phyloP scores from a whole-genome alignment of 495 filamentous ascomycete genomes.

The Thozetella sp. region DNA sequence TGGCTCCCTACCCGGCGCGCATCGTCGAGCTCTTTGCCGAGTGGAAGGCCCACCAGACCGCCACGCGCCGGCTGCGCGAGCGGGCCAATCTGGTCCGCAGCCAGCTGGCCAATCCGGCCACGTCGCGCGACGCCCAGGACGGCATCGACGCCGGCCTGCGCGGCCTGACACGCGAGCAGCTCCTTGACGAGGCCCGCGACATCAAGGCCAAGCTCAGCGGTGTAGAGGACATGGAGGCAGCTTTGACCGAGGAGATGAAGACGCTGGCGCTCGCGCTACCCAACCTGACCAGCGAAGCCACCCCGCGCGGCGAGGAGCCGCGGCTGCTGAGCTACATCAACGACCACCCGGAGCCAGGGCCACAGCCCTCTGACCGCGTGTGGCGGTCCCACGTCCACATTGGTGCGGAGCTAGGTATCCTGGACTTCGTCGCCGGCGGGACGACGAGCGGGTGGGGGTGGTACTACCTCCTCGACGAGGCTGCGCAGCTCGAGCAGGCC shows the following conservation, averaged over 20 bases:
- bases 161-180: conserved; percentile 37
- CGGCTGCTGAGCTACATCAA: conserved; percentile 70
- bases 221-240: conserved; percentile 61
- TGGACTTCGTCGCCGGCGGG: conserved; percentile 83
- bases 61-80: conserved; percentile 57
- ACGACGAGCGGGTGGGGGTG: conserved; percentile 91
- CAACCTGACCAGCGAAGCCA: conserved; percentile 77
- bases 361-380: conserved; percentile 48
- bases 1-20: conserved; percentile 62
- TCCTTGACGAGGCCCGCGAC: conserved; percentile 66
- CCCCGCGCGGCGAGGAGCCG: conserved; percentile 69
- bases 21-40: conserved; percentile 74
- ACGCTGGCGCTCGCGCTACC: conserved; percentile 78
- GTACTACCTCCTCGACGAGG: conserved; percentile 92
- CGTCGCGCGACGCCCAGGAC: conserved; percentile 33
- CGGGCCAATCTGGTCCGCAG: conserved; percentile 55
- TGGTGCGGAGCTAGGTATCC: conserved; percentile 73
- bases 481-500: conserved; percentile 88
- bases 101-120: conserved; percentile 45
- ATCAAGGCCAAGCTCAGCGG: conserved; percentile 67
- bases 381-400: conserved; percentile 80
- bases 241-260: conserved; percentile 67
- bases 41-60: conserved; percentile 57
- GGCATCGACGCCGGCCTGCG: conserved; percentile 17
- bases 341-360: conserved; percentile 60